phyloP scores from a whole-genome alignment of 140 eudicot genomes.

The Cichorium intybus region DNA sequence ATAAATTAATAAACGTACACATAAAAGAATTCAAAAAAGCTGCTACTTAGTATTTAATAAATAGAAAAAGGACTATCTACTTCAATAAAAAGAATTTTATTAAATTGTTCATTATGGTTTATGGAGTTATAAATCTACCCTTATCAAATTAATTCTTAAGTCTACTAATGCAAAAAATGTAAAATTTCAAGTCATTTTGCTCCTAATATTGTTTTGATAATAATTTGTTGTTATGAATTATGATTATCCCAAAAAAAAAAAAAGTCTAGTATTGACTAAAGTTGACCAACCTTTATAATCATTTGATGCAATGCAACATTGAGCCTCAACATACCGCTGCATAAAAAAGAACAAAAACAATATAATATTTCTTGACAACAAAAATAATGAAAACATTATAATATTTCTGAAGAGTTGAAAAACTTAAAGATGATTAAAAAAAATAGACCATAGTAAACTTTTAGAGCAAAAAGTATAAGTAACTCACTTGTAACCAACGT shows the following conservation, averaged over 20 bases:
- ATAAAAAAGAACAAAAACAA: slow-evolving; percentile 7
- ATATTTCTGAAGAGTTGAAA: not conserved
- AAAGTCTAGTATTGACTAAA: not conserved
- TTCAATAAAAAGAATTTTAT: not conserved
- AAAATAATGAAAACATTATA: not conserved
- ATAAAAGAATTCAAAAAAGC: not conserved
- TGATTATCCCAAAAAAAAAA: slow-evolving; percentile 3
- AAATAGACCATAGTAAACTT: not conserved
- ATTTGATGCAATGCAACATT: slow-evolving; percentile 89
- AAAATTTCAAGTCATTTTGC: not conserved
- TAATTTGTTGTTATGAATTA: not conserved
- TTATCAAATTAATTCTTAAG: not conserved
- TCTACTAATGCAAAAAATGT: slow-evolving; percentile 17
- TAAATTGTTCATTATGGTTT: not conserved
- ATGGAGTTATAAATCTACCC: no score
- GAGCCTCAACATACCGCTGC: slow-evolving; percentile 99
- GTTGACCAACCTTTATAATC: slow-evolving; percentile 81
- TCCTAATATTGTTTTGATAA: not conserved
- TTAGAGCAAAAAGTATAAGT: not conserved
- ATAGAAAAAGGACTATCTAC: not conserved
- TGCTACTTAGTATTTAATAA: not conserved
- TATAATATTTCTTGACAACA: slow-evolving; percentile 1
- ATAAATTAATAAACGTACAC: not conserved
- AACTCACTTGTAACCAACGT: slow-evolving; percentile 92
- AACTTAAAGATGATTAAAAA: slow-evolving; percentile 4